These are phyloP conservation scores for Kazachstania africana DNA, from an alignment of 805 yeast genomes.

Conservation along the genomic window DNA sequence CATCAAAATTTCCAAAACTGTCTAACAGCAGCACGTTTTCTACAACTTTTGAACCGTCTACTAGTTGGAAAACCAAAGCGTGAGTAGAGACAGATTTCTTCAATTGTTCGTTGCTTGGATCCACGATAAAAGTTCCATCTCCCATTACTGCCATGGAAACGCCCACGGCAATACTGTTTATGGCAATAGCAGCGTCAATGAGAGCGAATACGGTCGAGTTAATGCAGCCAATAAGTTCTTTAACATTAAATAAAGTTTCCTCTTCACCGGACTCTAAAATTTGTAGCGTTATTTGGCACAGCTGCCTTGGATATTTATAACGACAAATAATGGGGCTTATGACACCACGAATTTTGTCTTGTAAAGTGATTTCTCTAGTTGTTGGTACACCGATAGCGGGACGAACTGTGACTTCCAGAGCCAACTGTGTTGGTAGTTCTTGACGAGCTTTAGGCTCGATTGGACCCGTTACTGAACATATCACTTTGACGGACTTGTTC, in stretches of 20 bases:
- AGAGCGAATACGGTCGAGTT: constrained; percentile 69
- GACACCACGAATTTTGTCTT: constrained; percentile 54
- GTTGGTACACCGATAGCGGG: constrained; percentile 69
- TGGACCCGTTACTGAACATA: constrained; percentile 84
- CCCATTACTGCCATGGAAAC: constrained; percentile 33
- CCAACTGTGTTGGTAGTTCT: constrained; percentile 69
- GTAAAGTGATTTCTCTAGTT: constrained; percentile 66
- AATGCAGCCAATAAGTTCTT: constrained; percentile 56
- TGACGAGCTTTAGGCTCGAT: constrained; percentile 74
- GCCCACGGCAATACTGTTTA: constrained; percentile 52
- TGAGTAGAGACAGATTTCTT: constrained; percentile 45
- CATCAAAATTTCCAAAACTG: constrained; percentile 58
- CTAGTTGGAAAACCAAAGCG: constrained; percentile 43
- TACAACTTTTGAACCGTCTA: constrained; percentile 36
- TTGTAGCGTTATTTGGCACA: constrained; percentile 59
- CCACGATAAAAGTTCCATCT: constrained; percentile 24
- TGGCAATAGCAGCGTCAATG: constrained; percentile 66
- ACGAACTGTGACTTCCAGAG: constrained; percentile 65
- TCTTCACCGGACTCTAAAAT: constrained; percentile 36
- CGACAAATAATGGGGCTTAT: constrained; percentile 50
- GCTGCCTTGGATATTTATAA: constrained; percentile 65
- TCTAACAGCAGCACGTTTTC: constrained; percentile 55
- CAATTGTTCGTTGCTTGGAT: constrained; percentile 39
- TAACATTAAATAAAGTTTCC: constrained; percentile 24
- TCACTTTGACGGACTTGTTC: constrained; percentile 41